Percentiles rank a stretch among this genome's conserved stretches.
phyloP scores from a whole-genome alignment of 257 asterid species.

The Nyctanthes arbortristis region DNA sequence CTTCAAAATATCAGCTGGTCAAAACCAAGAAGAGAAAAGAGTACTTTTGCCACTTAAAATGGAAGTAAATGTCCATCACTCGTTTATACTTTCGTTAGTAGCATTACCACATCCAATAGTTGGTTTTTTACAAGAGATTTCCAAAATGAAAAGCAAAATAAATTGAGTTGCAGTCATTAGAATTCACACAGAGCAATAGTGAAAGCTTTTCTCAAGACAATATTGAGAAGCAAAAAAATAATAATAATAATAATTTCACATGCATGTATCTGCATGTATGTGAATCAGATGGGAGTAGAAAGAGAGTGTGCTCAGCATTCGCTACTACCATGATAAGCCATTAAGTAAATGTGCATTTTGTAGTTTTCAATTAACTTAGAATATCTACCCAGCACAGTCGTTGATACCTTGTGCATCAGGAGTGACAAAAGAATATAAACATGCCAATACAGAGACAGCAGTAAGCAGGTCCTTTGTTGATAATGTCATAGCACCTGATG shows the following conservation, averaged over 20 bases:
- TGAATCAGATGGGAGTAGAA: background rate
- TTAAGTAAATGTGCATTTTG: background rate
- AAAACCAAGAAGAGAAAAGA: background rate
- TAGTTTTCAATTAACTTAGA: constrained; percentile 3
- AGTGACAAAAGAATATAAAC: constrained; percentile 40
- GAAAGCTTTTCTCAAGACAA: background rate
- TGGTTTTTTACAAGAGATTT: background rate
- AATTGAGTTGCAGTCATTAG: background rate
- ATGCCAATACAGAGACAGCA: constrained; percentile 39
- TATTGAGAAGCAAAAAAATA: background rate
- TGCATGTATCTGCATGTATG: background rate
- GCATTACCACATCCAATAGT: background rate
- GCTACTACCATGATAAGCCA: background rate
- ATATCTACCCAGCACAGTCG: constrained; percentile 6
- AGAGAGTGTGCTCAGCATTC: background rate
- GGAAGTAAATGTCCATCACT: background rate
- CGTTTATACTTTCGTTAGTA: background rate
- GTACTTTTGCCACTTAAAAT: background rate
- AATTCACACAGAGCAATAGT: background rate
- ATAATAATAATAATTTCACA: background rate
- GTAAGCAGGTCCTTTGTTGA: constrained; percentile 48
- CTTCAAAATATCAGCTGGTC: background rate
- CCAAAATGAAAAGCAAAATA: background rate
- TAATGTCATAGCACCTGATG: constrained; percentile 29
- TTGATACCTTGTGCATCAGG: constrained; percentile 65